phyloP scores from a whole-genome alignment of 306 rosid genomes.

The Trichosanthes cucumerina region DNA sequence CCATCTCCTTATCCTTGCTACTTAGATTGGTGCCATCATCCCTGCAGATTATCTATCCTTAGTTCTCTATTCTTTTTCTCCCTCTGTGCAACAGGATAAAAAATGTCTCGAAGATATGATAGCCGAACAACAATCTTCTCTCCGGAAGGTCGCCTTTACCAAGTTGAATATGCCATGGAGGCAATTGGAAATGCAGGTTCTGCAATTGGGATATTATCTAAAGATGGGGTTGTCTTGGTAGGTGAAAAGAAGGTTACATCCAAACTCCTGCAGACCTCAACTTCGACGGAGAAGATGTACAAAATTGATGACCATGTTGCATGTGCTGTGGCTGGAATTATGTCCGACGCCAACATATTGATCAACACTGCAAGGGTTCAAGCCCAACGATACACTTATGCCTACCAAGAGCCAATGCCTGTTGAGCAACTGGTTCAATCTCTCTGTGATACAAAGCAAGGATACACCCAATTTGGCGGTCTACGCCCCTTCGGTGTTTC shows the following conservation, averaged over 20 bases:
- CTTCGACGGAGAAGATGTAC: slow-evolving; percentile 33
- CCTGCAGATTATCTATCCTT: not conserved
- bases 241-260: slow-evolving; percentile 35
- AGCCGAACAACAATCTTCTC: slow-evolving; percentile 36
- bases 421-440: slow-evolving; percentile 34
- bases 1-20: not conserved
- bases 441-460: slow-evolving; percentile 32
- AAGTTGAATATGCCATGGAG: slow-evolving; percentile 32
- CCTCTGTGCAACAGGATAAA: not conserved
- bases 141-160: slow-evolving; percentile 34
- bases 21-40: not conserved
- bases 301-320: slow-evolving; percentile 27
- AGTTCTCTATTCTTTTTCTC: not conserved
- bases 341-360: slow-evolving; percentile 34
- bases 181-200: slow-evolving; percentile 35
- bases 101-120: slow-evolving; percentile 34
- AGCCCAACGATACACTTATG: slow-evolving; percentile 22
- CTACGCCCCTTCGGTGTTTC: slow-evolving; percentile 37
- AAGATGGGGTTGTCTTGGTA: slow-evolving; percentile 30
- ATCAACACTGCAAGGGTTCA: slow-evolving; percentile 32
- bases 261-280: slow-evolving; percentile 27
- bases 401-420: slow-evolving; percentile 32
- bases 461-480: slow-evolving; percentile 34
- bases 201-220: slow-evolving; percentile 30
- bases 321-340: slow-evolving; percentile 34